Conservation (phyloP, 352 stramenopile genomes). For the Pilasporangium apinafurcum region DNA sequence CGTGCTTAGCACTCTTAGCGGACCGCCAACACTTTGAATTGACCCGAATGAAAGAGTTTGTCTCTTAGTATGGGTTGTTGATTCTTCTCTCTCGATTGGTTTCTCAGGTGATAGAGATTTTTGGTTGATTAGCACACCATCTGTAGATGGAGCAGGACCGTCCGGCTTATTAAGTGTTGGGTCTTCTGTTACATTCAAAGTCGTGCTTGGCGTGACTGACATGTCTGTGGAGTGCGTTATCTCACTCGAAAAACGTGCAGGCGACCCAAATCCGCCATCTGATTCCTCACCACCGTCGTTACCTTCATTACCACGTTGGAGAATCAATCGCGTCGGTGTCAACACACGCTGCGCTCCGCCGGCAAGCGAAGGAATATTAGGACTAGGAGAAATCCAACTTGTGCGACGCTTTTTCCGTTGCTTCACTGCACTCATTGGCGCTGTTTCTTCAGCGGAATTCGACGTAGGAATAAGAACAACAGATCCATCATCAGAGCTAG, state of each 20-base stretch:
- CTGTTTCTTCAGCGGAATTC: too few relatives aligned
- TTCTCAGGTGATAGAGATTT: too few relatives aligned
- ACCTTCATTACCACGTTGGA: background rate
- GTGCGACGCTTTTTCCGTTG: slow-evolving; percentile 30
- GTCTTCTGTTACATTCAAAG: slow-evolving; percentile 2
- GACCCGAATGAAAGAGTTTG: slow-evolving; percentile 24
- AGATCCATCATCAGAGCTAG: too few relatives aligned
- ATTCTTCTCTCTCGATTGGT: slow-evolving; percentile 5
- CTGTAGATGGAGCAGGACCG: too few relatives aligned
- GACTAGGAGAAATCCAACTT: slow-evolving; percentile 42
- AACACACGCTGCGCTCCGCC: slow-evolving; percentile 54
- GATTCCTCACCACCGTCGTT: background rate
- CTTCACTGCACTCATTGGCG: too few relatives aligned
- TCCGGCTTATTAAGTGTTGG: too few relatives aligned
- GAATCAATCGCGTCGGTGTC: slow-evolving; percentile 25
- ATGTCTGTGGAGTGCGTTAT: background rate
- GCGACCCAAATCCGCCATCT: slow-evolving; percentile 8
- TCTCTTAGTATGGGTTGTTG: slow-evolving; percentile 5
- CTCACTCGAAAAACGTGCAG: background rate
- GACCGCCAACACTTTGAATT: slow-evolving; percentile 6
- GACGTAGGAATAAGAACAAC: too few relatives aligned
- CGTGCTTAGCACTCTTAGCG: slow-evolving; percentile 17
- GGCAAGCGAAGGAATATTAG: slow-evolving; percentile 30
- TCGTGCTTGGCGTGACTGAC: background rate
- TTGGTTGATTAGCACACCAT: too few relatives aligned